Conservation (phyloP, 352 stramenopile genomes). For the Globisporangium emineosum region DNA sequence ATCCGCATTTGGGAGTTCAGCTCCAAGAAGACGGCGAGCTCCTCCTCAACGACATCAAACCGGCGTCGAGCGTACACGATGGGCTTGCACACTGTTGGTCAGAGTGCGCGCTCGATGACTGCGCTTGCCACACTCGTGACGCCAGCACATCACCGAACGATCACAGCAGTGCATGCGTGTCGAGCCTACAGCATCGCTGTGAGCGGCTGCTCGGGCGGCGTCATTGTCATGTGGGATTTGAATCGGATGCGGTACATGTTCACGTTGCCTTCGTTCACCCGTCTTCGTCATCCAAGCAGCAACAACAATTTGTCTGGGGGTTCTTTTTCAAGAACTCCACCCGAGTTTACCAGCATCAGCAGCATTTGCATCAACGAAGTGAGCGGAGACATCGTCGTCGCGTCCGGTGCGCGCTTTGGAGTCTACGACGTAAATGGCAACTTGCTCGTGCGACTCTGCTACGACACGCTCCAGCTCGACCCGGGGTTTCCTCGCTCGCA, state of each 20-base stretch:
- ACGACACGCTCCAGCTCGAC: constrained; percentile 46
- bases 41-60: constrained; percentile 3
- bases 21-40: constrained; percentile 19
- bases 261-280: constrained; percentile 29
- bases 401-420: constrained; percentile 40
- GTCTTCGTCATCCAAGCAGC: background rate
- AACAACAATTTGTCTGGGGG: background rate
- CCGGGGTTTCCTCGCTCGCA: constrained; percentile 25
- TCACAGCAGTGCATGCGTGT: constrained; percentile 57
- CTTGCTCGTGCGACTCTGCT: constrained; percentile 44
- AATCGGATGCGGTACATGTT: constrained; percentile 60
- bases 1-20: constrained; percentile 56
- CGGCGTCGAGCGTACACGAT: constrained; percentile 30
- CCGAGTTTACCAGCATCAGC: constrained; percentile 23
- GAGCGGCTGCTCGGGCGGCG: constrained; percentile 51
- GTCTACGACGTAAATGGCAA: constrained; percentile 72
- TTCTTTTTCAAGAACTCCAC: constrained; percentile 1
- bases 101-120: constrained; percentile 38
- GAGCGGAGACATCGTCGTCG: constrained; percentile 57
- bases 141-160: constrained; percentile 29
- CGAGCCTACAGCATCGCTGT: constrained; percentile 63
- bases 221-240: constrained; percentile 67
- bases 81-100: constrained; percentile 22
- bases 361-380: constrained; percentile 65
- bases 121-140: constrained; percentile 43